A percentile compares a stretch with the other conserved stretches of the same genome.
Conservation (phyloP, 2,329 filamentous ascomycete genomes). For the Orbilia ellipsospora region DNA sequence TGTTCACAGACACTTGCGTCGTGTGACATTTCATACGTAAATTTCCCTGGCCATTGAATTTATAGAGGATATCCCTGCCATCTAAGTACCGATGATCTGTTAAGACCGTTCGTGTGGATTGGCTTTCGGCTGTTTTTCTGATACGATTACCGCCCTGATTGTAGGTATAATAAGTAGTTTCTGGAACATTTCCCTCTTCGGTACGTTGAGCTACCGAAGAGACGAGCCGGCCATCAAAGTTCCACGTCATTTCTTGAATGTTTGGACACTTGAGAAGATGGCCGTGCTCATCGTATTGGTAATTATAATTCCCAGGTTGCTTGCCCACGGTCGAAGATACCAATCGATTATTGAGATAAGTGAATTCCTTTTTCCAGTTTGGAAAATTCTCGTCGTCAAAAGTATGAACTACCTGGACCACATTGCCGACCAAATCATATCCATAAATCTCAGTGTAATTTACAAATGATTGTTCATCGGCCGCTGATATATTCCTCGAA, state of each 20-base stretch:
- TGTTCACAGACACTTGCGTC: not conserved
- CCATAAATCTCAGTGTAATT: conserved; percentile 27
- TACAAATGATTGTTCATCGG: not conserved
- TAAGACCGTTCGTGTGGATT: not conserved
- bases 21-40: not conserved
- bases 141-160: conserved; percentile 33
- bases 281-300: conserved; percentile 28
- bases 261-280: conserved; percentile 51
- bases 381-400: not conserved
- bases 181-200: conserved; percentile 27
- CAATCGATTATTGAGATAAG: conserved; percentile 11
- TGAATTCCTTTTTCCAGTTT: conserved; percentile 2
- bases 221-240: conserved; percentile 48
- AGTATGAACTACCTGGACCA: not conserved
- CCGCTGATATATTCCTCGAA: not conserved
- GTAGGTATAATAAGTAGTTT: conserved; percentile 56
- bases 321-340: not conserved
- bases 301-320: not conserved
- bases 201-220: conserved; percentile 19
- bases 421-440: conserved; percentile 31
- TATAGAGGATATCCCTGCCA: not conserved
- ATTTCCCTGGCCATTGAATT: not conserved
- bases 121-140: conserved; percentile 56
- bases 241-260: conserved; percentile 46
- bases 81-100: not conserved